These are phyloP conservation scores for Exophiala viscosa DNA, from an alignment of 2,329 filamentous ascomycete species.

Conservation along the genomic window DNA sequence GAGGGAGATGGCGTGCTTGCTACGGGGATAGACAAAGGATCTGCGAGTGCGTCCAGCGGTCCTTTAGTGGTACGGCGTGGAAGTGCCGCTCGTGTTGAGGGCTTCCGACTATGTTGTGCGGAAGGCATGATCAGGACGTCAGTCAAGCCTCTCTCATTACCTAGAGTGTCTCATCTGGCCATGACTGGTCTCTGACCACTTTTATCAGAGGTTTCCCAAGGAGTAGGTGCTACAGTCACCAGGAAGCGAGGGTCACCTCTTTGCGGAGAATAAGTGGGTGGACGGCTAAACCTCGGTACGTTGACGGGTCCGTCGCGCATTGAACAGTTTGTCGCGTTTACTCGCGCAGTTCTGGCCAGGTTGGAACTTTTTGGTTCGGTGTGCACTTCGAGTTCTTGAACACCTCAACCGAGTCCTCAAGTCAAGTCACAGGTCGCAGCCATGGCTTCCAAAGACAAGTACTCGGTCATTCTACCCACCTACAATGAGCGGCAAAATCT, in stretches of 20 bases:
- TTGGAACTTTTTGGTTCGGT: not conserved
- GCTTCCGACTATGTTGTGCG: slow-evolving; percentile 19
- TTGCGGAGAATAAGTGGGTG: not conserved
- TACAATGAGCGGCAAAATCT: slow-evolving; percentile 98
- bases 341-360: not conserved
- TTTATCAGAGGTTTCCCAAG: no score
- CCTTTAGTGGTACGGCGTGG: slow-evolving; percentile 71
- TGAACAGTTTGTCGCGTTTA: slow-evolving; percentile 1
- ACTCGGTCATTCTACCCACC: slow-evolving; percentile 94
- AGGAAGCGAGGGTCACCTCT: no score
- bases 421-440: slow-evolving; percentile 12
- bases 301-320: not conserved
- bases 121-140: slow-evolving; percentile 6
- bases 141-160: no score
- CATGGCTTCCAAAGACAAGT: slow-evolving; percentile 62
- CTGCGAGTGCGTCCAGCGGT: slow-evolving; percentile 65
- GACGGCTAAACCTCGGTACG: not conserved
- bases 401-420: not conserved
- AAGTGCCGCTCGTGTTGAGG: slow-evolving; percentile 32
- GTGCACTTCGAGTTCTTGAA: not conserved
- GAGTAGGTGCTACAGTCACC: no score
- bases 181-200: no score
- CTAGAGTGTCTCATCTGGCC: no score
- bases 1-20: slow-evolving; percentile 3
- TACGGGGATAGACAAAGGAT: slow-evolving; percentile 52